Base-by-base conservation (phyloP, 495 filamentous ascomycete genomes). In the Aspergillus asperescens region DNA sequence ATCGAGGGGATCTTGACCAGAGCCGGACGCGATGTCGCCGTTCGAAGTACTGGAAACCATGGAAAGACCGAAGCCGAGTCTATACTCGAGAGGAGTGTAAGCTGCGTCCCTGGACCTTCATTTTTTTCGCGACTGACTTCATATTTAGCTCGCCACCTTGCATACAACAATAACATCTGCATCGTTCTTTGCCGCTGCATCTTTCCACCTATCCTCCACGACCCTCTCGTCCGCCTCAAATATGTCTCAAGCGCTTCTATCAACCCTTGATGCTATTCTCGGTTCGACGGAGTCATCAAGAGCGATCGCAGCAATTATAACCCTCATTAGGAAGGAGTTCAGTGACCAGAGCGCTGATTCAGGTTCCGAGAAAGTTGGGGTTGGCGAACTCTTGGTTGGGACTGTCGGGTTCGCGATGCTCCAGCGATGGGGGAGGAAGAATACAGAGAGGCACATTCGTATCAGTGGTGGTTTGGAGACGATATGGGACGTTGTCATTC, bases 401-500 rank as follows among this genome's bases (percentile, higher is more conserved):
- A 70, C 85, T 12, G 81, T 86, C 45, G 85, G 83, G 7, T 80
- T 91, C 52, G 87, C 84, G 1, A 78, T 89, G 46, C 63, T 91
- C 38, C 87, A 90, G 57, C 76, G 80, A 25, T 81, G 81, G 75
- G 85, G 85, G 28, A 78, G 74, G 50, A 80, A 74, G 31, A 75
- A 78, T 46, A 79, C 81, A 16, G 78, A 85, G 48, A 70, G 77
- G 42, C 74, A 84, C 24, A 63, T 71, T 15, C 76, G 72, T 15
- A 68, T 74, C 1, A 72, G 75, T 25, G 66, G 72, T 38, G 75
- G 75, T 10, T 77, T 85, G 42, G 86, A 88, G 58, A 67, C 80
- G 22, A 73, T 90, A 8, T 91, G 87, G 87, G 87, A 91, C 70
- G 81, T 88, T n/a, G 83, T 90, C 38, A 81, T 90, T 25, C 62